A percentile compares a stretch with the other conserved stretches of the same genome.
Conservation (phyloP, 768 basidiomycete genomes). For the Podaxis sp. region DNA sequence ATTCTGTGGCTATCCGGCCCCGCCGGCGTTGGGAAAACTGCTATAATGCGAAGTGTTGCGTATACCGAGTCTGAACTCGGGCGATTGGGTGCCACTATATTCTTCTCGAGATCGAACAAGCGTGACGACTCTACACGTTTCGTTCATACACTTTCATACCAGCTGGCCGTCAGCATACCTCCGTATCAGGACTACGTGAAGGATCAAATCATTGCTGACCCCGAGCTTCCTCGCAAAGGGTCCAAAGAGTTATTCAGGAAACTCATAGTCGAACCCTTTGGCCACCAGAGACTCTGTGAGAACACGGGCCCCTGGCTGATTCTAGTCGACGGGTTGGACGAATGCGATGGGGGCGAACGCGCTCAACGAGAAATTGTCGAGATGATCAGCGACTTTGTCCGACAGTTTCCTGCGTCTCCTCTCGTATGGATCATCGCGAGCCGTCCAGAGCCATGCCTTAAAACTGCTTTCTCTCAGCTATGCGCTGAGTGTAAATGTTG, state of each 20-base stretch:
- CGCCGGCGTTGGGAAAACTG: slow-evolving; percentile 9
- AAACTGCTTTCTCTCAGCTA: neutral
- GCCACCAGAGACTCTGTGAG: neutral
- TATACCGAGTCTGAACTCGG: neutral
- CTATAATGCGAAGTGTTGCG: neutral
- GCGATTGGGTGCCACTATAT: slow-evolving; percentile 1
- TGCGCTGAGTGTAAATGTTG: neutral
- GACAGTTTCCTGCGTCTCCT: neutral
- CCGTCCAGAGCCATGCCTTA: neutral
- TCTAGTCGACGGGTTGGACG: slow-evolving; percentile 8
- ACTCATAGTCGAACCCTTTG: slow-evolving; percentile 2
- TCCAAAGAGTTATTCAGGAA: neutral
- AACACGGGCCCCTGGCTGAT: neutral
- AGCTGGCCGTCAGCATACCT: neutral
- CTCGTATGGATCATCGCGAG: slow-evolving; percentile 10
- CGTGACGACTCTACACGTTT: neutral
- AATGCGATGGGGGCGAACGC: neutral
- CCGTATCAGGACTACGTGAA: neutral
- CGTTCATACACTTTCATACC: neutral
- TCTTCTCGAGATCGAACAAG: neutral
- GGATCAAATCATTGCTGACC: neutral
- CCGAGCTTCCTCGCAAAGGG: neutral
- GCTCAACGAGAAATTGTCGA: neutral
- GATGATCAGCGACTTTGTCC: slow-evolving; percentile 2
- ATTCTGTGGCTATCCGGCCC: slow-evolving; percentile 7